A percentile compares a stretch with the other conserved stretches of the same genome.
Evolutionary conservation across 2,329 filamentous ascomycete species (phyloP).

Genomic region (Colletotrichum sp.): DNA sequence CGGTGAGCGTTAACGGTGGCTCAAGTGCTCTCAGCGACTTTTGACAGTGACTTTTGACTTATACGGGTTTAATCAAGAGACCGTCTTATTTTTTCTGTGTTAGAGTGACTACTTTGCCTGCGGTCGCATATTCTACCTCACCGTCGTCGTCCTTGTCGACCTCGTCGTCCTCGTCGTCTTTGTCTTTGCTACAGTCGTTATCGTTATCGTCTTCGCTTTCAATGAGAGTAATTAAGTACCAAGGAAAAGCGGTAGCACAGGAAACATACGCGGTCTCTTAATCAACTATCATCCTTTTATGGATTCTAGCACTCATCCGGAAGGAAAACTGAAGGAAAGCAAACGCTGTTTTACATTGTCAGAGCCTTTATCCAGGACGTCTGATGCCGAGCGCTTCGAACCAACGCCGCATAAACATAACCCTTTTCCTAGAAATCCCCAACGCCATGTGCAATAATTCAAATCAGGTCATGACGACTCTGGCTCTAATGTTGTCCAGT

Average conservation of each 20-base stretch:
- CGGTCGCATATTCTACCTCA: too few species aligned
- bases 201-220: too few species aligned
- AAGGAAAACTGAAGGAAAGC: neutral
- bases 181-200: too few species aligned
- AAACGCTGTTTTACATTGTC: neutral
- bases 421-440: neutral
- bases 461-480: neutral
- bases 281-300: neutral
- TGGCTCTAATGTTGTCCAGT: slow-evolving; percentile 46
- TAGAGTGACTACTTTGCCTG: neutral
- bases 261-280: neutral
- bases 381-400: neutral
- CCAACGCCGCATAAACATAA: neutral
- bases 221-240: too few species aligned
- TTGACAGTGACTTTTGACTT: slow-evolving; percentile 19
- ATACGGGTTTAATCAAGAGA: neutral
- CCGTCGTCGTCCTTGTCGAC: too few species aligned
- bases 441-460: neutral
- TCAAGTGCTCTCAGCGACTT: neutral
- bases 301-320: neutral
- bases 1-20: too few species aligned
- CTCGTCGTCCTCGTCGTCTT: too few species aligned
- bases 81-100: neutral
- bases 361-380: neutral
- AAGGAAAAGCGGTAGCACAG: neutral